Evolutionary conservation across 1,284 basidiomycete species (phyloP).

Genomic region (Sanguinoderma infundibulare): DNA sequence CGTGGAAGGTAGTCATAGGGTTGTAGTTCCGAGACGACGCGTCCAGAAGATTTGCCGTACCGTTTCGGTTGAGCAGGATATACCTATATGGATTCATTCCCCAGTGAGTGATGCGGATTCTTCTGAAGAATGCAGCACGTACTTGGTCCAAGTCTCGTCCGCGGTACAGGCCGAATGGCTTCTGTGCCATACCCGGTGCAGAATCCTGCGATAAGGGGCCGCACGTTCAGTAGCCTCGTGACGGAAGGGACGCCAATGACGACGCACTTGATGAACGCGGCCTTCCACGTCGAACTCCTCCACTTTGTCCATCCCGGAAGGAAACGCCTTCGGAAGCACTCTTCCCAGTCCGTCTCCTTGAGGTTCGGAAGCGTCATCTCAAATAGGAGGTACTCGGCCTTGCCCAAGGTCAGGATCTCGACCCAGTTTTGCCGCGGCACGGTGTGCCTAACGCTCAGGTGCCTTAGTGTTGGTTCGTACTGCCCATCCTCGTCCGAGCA

Average conservation of each 20-base stretch:
- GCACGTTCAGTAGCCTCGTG: conserved; percentile 3
- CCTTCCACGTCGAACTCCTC: conserved; percentile 65
- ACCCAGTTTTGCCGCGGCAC: conserved; percentile 79
- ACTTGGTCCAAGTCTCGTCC: conserved; percentile 85
- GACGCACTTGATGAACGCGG: conserved; percentile 62
- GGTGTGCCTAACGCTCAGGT: conserved; percentile 60
- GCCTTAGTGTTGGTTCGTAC: conserved; percentile 56
- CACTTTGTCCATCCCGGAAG: conserved; percentile 72
- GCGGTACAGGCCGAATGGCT: conserved; percentile 68
- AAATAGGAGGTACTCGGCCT: conserved; percentile 63
- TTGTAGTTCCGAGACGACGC: conserved; percentile 67
- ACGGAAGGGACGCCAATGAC: conserved; percentile 7
- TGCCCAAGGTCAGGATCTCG: conserved; percentile 65
- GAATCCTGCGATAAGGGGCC: conserved; percentile 43
- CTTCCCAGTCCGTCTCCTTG: conserved; percentile 67
- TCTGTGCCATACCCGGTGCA: conserved; percentile 70
- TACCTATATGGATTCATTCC: conserved; percentile 50
- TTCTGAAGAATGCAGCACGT: conserved; percentile 21
- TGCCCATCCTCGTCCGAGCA: conserved; percentile 33
- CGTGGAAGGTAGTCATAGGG: conserved; percentile 67
- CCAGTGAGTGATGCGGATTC: background rate
- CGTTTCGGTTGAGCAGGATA: conserved; percentile 73
- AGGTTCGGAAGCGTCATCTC: conserved; percentile 70
- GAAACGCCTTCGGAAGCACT: conserved; percentile 69
- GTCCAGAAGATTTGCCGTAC: conserved; percentile 72